Evolutionary conservation across 306 rosid species (phyloP), one percentile per base, ranked within the genome.

Genomic region (Gastrolobium bilobum): DNA sequence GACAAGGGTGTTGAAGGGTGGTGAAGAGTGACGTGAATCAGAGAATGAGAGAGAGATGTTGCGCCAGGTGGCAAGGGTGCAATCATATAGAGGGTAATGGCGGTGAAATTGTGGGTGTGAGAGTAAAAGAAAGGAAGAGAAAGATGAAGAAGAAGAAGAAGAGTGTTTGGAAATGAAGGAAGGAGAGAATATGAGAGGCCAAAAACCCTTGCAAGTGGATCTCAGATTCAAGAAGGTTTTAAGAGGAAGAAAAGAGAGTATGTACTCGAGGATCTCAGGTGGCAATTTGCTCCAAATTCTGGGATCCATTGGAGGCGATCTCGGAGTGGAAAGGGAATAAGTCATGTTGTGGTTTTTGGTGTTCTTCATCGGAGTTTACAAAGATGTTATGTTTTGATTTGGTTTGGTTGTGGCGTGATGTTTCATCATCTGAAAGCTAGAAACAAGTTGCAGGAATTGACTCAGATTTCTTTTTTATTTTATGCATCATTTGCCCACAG

Each of bases 191-290:
- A 95, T 13, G 26, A 95, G 89, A 47, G 94, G 77, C 77, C 85
- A 82, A 76, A 95, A 95, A 31, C 82, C 82, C 80, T 91, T 95
- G 73, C 97, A 93, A 33, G 99, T 95, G 9, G 98, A 89, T 87
- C 97, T 82, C 0, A 95, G 87, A 57, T n/a, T 81, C 68, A 90
- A 77, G 77, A 91, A 82, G 58, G 77, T 78, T 69, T 86, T 95
- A 6, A 93, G 76, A 46, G 99, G 98, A 3, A 95, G 91, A 29
- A 86, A 85, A 5, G 94, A 85, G 75, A 95, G 97, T 5, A 93
- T 29, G 39, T 70, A 82, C 72, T 91, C 99, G 0, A 93, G 91
- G 4, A 91, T 87, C 51, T 91, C 99, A 2, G 82, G 75, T 4
- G 96, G 99, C 4, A 95, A 47, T 15, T 67, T 82, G 88, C 94